phyloP scores from a whole-genome alignment of 176 grass and related monocot genomes.

The Musa beccarii region DNA sequence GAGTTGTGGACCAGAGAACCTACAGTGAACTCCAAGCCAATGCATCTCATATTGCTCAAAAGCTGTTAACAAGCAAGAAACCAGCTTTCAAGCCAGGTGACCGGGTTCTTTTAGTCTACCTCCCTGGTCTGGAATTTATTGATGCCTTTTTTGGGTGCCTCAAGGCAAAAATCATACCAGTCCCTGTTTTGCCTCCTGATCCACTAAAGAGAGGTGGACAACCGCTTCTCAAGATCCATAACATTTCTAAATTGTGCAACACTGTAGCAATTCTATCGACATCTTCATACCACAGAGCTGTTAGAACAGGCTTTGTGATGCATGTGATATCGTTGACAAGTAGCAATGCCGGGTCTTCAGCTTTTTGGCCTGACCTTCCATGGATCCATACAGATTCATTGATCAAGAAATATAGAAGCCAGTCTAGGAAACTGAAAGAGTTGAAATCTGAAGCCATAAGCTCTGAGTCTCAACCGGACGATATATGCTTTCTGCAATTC shows the following conservation, averaged over 20 bases:
- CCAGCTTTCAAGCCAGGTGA: constrained; percentile 46
- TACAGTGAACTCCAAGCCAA: constrained; percentile 52
- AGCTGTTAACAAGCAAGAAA: constrained; percentile 41
- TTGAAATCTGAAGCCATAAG: constrained; percentile 15
- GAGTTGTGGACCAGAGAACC: constrained; percentile 50
- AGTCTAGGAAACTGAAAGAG: constrained; percentile 21
- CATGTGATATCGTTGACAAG: constrained; percentile 38
- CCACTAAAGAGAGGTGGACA: constrained; percentile 55
- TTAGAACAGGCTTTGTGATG: constrained; percentile 60
- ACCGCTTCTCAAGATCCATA: constrained; percentile 61
- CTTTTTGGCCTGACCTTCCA: constrained; percentile 50
- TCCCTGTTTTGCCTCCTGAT: constrained; percentile 66
- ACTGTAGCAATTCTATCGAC: constrained; percentile 58
- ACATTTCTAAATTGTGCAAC: constrained; percentile 47
- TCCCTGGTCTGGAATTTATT: constrained; percentile 63
- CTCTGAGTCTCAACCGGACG: constrained; percentile 28
- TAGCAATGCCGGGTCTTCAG: constrained; percentile 32
- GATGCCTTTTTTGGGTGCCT: constrained; percentile 68
- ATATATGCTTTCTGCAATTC: constrained; percentile 69
- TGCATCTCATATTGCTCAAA: constrained; percentile 48
- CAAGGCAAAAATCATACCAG: constrained; percentile 55
- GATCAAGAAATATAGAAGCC: constrained; percentile 43
- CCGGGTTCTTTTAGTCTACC: constrained; percentile 55
- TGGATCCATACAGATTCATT: constrained; percentile 61
- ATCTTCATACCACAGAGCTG: constrained; percentile 60